A percentile compares a stretch with the other conserved stretches of the same genome.
Conservation (phyloP, 169 alveolate genomes). For the Ichthyophthirius multifiliis region DNA sequence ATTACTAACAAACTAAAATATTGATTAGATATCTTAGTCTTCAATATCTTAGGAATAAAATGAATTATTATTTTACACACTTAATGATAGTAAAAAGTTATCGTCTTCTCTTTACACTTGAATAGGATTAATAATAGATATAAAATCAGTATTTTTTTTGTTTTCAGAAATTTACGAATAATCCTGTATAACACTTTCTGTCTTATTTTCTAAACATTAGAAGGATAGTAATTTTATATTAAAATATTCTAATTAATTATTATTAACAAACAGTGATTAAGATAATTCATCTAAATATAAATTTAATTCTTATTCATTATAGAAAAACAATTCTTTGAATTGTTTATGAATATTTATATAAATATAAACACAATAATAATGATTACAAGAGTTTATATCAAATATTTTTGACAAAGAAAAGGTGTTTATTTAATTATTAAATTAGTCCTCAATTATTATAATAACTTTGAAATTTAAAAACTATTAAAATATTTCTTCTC, state of each 20-base stretch:
- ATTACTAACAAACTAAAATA: too few relatives aligned
- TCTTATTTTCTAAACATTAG: not conserved
- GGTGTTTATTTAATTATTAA: not conserved
- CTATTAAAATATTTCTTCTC: not conserved
- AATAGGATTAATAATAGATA: too few relatives aligned
- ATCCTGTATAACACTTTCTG: not conserved
- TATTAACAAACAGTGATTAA: not conserved
- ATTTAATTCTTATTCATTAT: not conserved
- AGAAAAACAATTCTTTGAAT: not conserved
- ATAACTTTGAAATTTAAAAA: not conserved
- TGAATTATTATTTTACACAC: too few relatives aligned
- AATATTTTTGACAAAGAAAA: not conserved
- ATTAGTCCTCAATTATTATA: not conserved
- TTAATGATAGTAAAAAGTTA: too few relatives aligned
- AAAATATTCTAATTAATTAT: not conserved
- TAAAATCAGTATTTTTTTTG: too few relatives aligned
- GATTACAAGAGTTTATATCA: not conserved
- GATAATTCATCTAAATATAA: too few relatives aligned
- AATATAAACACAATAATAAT: not conserved
- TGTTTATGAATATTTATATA: not conserved
- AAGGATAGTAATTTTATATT: not conserved
- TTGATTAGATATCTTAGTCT: too few relatives aligned
- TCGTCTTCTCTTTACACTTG: too few relatives aligned
- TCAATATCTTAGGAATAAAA: too few relatives aligned
- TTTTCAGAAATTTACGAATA: too few relatives aligned